Evolutionary conservation across 2,329 filamentous ascomycete genomes (phyloP).

Genomic region (Dactylonectria estremocensis): DNA sequence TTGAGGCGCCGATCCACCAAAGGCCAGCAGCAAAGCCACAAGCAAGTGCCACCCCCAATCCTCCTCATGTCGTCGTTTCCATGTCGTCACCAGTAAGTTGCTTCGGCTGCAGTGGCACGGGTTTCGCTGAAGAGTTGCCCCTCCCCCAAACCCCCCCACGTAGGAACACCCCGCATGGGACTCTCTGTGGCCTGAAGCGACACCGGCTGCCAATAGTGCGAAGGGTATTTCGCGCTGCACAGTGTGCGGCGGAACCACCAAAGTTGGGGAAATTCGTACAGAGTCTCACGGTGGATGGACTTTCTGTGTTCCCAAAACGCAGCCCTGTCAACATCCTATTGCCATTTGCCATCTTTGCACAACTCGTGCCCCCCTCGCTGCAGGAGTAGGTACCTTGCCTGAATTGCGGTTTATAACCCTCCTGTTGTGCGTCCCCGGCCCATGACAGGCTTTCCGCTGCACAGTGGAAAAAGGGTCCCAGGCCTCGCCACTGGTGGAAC

Average conservation of each 20-base stretch:
- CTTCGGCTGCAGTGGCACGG: neutral
- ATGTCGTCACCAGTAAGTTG: neutral
- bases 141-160: slow-evolving; percentile 34
- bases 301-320: neutral
- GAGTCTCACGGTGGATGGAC: neutral
- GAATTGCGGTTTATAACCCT: neutral
- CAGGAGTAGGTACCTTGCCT: neutral
- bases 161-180: slow-evolving; percentile 12
- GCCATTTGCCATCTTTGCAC: neutral
- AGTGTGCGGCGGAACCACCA: slow-evolving; percentile 4
- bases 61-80: neutral
- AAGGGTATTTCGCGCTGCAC: slow-evolving; percentile 8
- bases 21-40: neutral
- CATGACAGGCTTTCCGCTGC: neutral
- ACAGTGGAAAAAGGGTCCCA: slow-evolving; percentile 12
- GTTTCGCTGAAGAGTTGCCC: slow-evolving; percentile 11
- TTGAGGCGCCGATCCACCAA: neutral
- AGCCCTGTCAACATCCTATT: neutral
- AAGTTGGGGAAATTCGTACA: neutral
- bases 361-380: no score
- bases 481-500: slow-evolving; percentile 39
- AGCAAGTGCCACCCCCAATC: slow-evolving; percentile 19
- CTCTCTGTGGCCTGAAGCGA: neutral
- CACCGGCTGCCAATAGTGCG: slow-evolving; percentile 14
- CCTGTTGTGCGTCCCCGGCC: neutral